Evolutionary conservation across 805 yeast genomes (phyloP).

Genomic region (Candida montana): DNA sequence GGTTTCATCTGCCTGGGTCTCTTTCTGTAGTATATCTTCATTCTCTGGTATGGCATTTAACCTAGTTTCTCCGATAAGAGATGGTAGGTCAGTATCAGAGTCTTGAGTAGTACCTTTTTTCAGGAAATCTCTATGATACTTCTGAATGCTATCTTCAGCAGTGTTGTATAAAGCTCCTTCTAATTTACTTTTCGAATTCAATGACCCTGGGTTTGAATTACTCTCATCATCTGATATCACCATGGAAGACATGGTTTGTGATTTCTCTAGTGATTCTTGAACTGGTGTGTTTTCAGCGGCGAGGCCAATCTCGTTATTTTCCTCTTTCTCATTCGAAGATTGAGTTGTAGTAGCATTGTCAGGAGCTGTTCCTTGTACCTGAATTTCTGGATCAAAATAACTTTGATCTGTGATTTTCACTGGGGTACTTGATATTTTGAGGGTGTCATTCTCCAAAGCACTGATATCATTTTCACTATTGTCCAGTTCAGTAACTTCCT

Average conservation of each 20-base stretch:
- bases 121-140: slow-evolving; percentile 2
- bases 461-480: neutral
- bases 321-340: neutral
- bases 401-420: neutral
- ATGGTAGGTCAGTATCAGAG: no score
- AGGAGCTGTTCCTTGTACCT: slow-evolving; percentile 24
- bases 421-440: neutral
- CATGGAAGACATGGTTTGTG: slow-evolving; percentile 10
- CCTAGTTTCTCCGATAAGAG: neutral
- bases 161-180: slow-evolving; percentile 8
- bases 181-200: neutral
- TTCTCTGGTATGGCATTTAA: no score
- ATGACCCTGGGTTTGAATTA: neutral
- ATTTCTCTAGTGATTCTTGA: neutral
- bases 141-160: slow-evolving; percentile 21
- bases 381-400: slow-evolving; percentile 9
- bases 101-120: neutral
- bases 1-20: no score
- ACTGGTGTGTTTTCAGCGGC: neutral
- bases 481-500: neutral
- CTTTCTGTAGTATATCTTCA: no score
- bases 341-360: slow-evolving; percentile 6
- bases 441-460: neutral
- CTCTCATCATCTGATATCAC: slow-evolving; percentile 24
- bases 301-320: neutral